These are phyloP conservation scores for Effrenium voratum DNA, from an alignment of 73 alveolate species.

Conservation along the genomic window DNA sequence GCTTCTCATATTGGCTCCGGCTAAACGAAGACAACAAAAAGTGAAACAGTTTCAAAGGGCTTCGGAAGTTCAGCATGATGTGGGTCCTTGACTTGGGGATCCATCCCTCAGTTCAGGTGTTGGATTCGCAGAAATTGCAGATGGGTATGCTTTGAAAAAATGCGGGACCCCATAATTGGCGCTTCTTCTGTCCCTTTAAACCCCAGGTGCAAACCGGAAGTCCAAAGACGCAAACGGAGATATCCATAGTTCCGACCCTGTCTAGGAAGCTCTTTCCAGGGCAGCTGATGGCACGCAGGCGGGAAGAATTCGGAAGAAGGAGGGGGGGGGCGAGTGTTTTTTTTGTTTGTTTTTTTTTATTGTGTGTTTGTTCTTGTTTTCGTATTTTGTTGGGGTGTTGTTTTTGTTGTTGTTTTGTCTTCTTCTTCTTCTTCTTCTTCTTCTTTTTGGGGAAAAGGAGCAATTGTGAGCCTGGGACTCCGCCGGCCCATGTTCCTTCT, in stretches of 20 bases:
- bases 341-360: background rate
- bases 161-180: background rate
- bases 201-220: background rate
- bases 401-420: background rate
- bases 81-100: too few relatives aligned
- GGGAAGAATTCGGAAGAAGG: background rate
- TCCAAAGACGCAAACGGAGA: background rate
- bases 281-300: constrained; percentile 4
- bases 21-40: too few relatives aligned
- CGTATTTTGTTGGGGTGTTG: background rate
- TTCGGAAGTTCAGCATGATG: too few relatives aligned
- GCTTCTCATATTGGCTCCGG: too few relatives aligned
- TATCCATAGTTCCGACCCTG: background rate
- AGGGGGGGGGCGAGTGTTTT: background rate
- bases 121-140: background rate
- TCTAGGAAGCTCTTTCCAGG: background rate
- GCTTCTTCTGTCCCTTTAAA: background rate
- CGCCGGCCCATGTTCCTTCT: too few relatives aligned
- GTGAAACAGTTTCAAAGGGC: too few relatives aligned
- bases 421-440: too few relatives aligned
- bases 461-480: too few relatives aligned
- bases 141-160: background rate
- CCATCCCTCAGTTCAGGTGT: background rate
- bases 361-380: background rate
- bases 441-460: too few relatives aligned